Evolutionary conservation across 352 stramenopile species (phyloP).

Genomic region (Pythium brachiatum): DNA sequence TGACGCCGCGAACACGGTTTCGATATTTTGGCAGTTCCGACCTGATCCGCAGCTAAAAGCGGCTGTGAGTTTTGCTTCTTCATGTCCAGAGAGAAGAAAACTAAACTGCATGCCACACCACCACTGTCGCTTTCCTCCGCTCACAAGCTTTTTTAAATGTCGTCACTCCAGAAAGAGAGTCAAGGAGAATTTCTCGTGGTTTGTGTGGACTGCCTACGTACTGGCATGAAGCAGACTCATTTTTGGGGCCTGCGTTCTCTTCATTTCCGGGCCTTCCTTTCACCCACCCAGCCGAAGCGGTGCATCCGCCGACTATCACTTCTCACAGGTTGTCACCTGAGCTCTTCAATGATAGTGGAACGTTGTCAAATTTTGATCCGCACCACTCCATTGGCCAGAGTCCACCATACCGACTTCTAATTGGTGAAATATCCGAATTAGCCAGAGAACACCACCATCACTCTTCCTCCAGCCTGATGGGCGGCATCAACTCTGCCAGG

Average conservation of each 20-base stretch:
- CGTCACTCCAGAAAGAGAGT: too few relatives aligned
- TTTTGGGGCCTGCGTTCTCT: neutral
- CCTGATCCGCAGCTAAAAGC: too few relatives aligned
- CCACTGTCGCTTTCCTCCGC: too few relatives aligned
- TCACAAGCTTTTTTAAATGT: too few relatives aligned
- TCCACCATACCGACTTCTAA: neutral
- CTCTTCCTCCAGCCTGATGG: constrained; percentile 11
- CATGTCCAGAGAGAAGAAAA: too few relatives aligned
- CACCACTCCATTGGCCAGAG: constrained; percentile 5
- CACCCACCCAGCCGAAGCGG: constrained; percentile 7
- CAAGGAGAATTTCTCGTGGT: too few relatives aligned
- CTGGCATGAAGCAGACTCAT: constrained; percentile 18
- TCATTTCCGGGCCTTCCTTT: constrained; percentile 6
- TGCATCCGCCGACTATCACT: constrained; percentile 12
- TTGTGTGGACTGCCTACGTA: constrained; percentile 10
- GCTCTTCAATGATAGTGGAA: constrained; percentile 23
- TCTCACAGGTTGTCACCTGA: constrained; percentile 11
- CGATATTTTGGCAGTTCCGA: too few relatives aligned
- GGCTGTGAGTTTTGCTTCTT: too few relatives aligned
- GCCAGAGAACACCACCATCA: constrained; percentile 4
- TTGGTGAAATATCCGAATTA: neutral
- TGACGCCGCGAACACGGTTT: too few relatives aligned
- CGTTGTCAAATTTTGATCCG: neutral
- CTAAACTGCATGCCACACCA: too few relatives aligned
- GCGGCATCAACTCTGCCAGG: constrained; percentile 15